These are phyloP conservation scores for Sarocladiaceae sp. DNA, from an alignment of 2,329 filamentous ascomycete species.

Conservation along the genomic window DNA sequence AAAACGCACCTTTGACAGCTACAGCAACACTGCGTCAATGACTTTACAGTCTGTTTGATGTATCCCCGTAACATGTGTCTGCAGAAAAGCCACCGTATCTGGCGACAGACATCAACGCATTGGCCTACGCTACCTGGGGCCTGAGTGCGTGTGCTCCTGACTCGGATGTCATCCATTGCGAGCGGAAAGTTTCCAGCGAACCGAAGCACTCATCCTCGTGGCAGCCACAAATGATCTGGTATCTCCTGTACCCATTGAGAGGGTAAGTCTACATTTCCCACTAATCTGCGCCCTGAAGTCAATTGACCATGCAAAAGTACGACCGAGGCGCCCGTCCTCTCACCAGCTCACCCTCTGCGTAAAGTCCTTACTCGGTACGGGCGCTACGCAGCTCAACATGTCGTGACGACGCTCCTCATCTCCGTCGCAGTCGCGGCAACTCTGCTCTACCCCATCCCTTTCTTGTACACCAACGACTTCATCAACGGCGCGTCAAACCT, in stretches of 20 bases:
- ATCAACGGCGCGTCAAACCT: conserved; percentile 65
- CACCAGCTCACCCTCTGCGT: conserved; percentile 59
- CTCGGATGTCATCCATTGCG: conserved; percentile 7
- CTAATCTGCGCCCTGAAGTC: background rate
- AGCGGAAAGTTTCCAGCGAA: background rate
- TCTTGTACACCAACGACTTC: conserved; percentile 67
- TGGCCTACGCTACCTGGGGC: conserved; percentile 4
- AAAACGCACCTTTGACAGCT: too few relatives aligned
- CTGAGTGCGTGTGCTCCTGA: background rate
- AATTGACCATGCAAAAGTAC: conserved; percentile 45
- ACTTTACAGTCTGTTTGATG: too few relatives aligned
- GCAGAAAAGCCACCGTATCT: too few relatives aligned
- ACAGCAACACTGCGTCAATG: too few relatives aligned
- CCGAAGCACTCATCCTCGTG: conserved; percentile 2
- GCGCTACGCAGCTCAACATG: conserved; percentile 63
- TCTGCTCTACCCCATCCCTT: conserved; percentile 68
- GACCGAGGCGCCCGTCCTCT: conserved; percentile 63
- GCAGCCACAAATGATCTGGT: conserved; percentile 58
- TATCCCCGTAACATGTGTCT: too few relatives aligned
- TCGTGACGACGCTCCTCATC: conserved; percentile 65
- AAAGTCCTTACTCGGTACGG: conserved; percentile 62
- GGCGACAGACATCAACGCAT: too few relatives aligned
- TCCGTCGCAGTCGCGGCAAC: conserved; percentile 66
- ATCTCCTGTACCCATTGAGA: conserved; percentile 69
- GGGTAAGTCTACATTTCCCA: conserved; percentile 47